Evolutionary conservation across 306 rosid species (phyloP), one percentile per base, ranked within the genome.

Genomic region (Lithocarpus polystachyus): DNA sequence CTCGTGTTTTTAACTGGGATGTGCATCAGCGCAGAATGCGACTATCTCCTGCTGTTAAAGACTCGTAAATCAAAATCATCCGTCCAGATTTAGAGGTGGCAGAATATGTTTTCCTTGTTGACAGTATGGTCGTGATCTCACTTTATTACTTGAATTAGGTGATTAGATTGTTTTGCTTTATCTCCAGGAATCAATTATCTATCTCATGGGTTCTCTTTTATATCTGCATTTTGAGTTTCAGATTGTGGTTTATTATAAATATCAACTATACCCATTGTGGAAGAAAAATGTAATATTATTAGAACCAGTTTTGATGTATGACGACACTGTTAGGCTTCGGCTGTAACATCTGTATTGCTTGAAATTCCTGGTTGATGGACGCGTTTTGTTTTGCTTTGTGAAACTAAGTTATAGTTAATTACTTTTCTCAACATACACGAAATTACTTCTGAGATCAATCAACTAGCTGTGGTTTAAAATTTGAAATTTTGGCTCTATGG

Each of bases 1-100:
- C 97, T 54, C 97, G 97, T 43, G 94, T 94, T 67, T 94, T 89
- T 75, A 92, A 94, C 85, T 94, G 97, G 97, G 97, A 94, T 37
- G 98, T 94, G 55, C 94, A 94, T 88, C 94, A 94, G 80, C 86
- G 94, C 61, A 84, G 97, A 79, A 59, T 85, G 61, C 89, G 75
- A 75, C 94, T 87, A 84, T 83, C 85, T 31, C 59, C 84, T 17
- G 72, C 86, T 72, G 78, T 85, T 29, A 76, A 77, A 75, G 93
- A 87, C 69, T 77, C 82, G 0, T 90, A 76, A 86, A 62, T 71
- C 35, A 77, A 9, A 23, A 62, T 62, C 37, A 68, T 29, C 56
- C 43, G 22, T 75, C 75, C 35, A 54, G 77, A 76, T 84, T 79
- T 73, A 53, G 70, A 43, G 74, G 75, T 82, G 69, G 82, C 73